phyloP scores from a whole-genome alignment of 2,329 filamentous ascomycete genomes.

The Monilinia fructicola region DNA sequence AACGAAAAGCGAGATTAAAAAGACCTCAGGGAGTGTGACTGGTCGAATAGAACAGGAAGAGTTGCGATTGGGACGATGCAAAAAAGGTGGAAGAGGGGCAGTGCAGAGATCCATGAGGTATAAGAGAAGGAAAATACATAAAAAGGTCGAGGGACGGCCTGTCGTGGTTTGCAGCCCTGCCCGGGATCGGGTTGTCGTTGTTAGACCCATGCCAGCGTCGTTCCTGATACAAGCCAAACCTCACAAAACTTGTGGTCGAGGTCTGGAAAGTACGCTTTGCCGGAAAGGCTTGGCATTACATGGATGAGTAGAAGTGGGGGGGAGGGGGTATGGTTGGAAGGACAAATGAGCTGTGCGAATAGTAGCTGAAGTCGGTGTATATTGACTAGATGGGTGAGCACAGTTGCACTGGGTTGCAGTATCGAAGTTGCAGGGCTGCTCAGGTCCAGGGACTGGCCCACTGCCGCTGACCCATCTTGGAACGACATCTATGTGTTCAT shows the following conservation, averaged over 20 bases:
- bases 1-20: conserved; percentile 47
- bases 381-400: conserved; percentile 22
- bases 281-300: conserved; percentile 31
- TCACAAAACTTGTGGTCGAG: conserved; percentile 37
- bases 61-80: conserved; percentile 49
- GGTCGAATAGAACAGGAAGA: conserved; percentile 45
- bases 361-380: conserved; percentile 20
- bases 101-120: conserved; percentile 51
- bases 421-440: conserved; percentile 28
- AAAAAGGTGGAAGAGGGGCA: conserved; percentile 47
- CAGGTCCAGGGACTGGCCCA: conserved; percentile 18
- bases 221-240: conserved; percentile 41
- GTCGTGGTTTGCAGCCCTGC: conserved; percentile 34
- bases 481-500: conserved; percentile 35
- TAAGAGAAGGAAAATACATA: conserved; percentile 49
- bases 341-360: conserved; percentile 20
- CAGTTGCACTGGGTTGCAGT: conserved; percentile 20
- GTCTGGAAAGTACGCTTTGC: conserved; percentile 35
- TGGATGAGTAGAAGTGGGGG: conserved; percentile 23
- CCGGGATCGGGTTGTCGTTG: conserved; percentile 39
- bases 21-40: conserved; percentile 53
- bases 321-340: conserved; percentile 6
- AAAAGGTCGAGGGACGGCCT: conserved; percentile 42
- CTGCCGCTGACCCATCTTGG: conserved; percentile 26
- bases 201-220: conserved; percentile 35